phyloP scores from a whole-genome alignment of 2,329 filamentous ascomycete genomes.

The Colletotrichum sp. region DNA sequence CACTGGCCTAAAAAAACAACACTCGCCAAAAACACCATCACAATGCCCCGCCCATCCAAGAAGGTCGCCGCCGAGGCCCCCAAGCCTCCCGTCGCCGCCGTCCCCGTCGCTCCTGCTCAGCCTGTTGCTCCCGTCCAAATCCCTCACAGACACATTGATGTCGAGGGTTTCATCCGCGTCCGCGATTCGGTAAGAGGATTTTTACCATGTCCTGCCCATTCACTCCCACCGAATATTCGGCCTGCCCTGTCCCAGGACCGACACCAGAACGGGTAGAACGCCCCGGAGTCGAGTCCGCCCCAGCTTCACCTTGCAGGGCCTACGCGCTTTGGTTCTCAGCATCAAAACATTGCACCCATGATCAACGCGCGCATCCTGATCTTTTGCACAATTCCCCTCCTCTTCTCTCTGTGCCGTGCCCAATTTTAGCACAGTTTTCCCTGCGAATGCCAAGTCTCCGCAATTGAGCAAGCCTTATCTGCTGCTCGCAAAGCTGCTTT shows the following conservation, averaged over 20 bases:
- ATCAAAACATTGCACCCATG: not conserved
- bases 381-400: not conserved
- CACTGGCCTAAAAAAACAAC: not conserved
- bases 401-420: not conserved
- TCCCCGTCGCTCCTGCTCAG: constrained; percentile 36
- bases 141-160: constrained; percentile 55
- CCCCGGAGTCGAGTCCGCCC: not conserved
- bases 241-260: not conserved
- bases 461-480: not conserved
- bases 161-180: constrained; percentile 80
- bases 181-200: constrained; percentile 75
- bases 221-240: not conserved
- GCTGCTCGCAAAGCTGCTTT: not conserved
- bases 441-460: not conserved
- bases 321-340: constrained; percentile 7
- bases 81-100: constrained; percentile 37
- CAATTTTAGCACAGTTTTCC: not conserved
- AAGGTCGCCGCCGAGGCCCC: constrained; percentile 43
- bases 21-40: constrained; percentile 24
- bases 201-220: not conserved
- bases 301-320: not conserved
- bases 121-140: constrained; percentile 30
- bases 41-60: constrained; percentile 54
- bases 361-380: not conserved
- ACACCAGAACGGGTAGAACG: not conserved